phyloP scores from a whole-genome alignment of 2,329 filamentous ascomycete species.

The Apiospora marii region DNA sequence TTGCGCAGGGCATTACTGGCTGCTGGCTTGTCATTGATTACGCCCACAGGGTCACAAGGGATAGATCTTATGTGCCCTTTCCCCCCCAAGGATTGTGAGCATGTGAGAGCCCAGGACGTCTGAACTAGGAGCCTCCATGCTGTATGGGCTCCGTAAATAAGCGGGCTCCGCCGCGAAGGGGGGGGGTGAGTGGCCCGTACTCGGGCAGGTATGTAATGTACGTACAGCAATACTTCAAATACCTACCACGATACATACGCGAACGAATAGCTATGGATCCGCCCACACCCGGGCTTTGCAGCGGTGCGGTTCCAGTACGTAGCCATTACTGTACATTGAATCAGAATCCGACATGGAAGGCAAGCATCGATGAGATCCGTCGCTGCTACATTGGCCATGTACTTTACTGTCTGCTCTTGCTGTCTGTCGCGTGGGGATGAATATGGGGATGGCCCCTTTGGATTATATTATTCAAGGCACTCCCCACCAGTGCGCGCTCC shows the following conservation, averaged over 20 bases:
- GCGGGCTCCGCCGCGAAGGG: conserved; percentile 21
- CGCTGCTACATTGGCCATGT: conserved; percentile 16
- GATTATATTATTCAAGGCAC: conserved; percentile 27
- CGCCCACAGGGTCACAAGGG: conserved; percentile 22
- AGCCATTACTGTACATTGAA: conserved; percentile 23
- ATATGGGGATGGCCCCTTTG: conserved; percentile 25
- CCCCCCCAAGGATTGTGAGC: conserved; percentile 5
- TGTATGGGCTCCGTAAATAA: conserved; percentile 24
- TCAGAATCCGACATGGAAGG: conserved; percentile 19
- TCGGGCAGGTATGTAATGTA: background rate
- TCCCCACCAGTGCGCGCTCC: conserved; percentile 27
- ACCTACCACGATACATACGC: conserved; percentile 18
- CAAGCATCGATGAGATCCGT: conserved; percentile 18
- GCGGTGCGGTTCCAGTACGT: conserved; percentile 22
- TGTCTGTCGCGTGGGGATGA: conserved; percentile 21
- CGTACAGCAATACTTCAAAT: conserved; percentile 11
- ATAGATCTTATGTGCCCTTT: conserved; percentile 12
- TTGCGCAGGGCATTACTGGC: background rate
- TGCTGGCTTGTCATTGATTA: conserved; percentile 12
- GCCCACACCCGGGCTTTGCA: conserved; percentile 20
- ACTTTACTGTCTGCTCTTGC: background rate
- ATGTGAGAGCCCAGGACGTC: conserved; percentile 24
- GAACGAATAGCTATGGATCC: conserved; percentile 21
- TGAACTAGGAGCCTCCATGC: conserved; percentile 25
- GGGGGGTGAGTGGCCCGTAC: conserved; percentile 14